Conservation (phyloP, 768 basidiomycete species). For the Tulasnella sp. region DNA sequence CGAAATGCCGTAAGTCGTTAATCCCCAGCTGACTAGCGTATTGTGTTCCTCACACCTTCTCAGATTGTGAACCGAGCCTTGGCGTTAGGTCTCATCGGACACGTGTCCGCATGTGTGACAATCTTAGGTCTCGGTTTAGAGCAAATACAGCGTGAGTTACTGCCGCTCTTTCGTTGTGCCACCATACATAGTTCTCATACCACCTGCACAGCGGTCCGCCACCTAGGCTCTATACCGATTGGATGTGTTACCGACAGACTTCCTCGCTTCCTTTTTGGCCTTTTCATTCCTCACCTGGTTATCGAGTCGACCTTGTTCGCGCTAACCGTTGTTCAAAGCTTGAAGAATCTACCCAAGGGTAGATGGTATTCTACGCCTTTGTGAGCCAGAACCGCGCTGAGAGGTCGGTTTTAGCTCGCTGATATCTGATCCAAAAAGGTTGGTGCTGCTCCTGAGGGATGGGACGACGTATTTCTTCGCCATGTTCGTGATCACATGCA, state of each 20-base stretch:
- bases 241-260: background rate
- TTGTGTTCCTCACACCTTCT: background rate
- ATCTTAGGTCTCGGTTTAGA: background rate
- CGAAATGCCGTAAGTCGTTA: background rate
- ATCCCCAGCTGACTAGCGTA: background rate
- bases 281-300: conserved; percentile 12
- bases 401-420: background rate
- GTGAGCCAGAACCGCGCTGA: background rate
- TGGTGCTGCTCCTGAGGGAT: background rate
- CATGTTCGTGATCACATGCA: conserved; percentile 11
- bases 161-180: background rate
- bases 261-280: background rate
- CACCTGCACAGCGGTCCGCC: background rate
- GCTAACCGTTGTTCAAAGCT: background rate
- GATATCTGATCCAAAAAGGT: background rate
- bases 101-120: background rate
- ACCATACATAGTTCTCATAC: background rate
- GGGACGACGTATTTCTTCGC: conserved; percentile 11
- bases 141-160: conserved; percentile 3
- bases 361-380: background rate
- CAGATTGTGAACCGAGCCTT: background rate
- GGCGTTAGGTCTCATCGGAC: background rate
- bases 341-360: background rate
- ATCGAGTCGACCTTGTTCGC: conserved; percentile 2
- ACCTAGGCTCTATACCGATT: background rate